Conservation (phyloP, 2,329 filamentous ascomycete genomes). For the Tolypocladium cylindrosporum region DNA sequence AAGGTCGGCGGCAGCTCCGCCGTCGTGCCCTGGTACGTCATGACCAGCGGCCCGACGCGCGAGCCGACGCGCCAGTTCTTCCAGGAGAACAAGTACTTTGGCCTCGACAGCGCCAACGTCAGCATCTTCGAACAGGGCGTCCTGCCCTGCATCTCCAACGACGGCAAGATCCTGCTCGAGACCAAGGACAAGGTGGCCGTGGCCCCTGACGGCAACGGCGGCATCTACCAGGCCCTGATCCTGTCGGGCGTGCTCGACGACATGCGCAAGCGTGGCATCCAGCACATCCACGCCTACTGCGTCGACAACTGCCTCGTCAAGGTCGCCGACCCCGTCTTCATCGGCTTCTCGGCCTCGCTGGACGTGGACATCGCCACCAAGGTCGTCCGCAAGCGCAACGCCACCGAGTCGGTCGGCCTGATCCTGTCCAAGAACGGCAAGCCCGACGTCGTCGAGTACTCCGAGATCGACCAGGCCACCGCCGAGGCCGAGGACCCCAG, state of each 20-base stretch:
- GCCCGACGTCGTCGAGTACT: constrained; percentile 97
- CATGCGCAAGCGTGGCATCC: constrained; percentile 78
- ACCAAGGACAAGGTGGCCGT: constrained; percentile 85
- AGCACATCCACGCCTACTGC: constrained; percentile 96
- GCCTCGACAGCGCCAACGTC: constrained; percentile 75
- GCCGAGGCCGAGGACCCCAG: constrained; percentile 80
- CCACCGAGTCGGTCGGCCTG: constrained; percentile 89
- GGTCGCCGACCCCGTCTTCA: constrained; percentile 93
- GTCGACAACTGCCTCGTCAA: constrained; percentile 99
- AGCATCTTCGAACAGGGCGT: constrained; percentile 95
- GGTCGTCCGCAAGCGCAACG: constrained; percentile 96
- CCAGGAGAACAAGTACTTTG: constrained; percentile 81
- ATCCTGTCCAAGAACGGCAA: constrained; percentile 93
- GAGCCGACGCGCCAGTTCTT: constrained; percentile 92
- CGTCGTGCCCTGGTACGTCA: constrained; percentile 94
- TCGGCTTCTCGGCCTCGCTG: constrained; percentile 83
- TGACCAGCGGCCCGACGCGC: constrained; percentile 94
- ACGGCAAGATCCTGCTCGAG: constrained; percentile 94
- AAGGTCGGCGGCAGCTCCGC: constrained; percentile 46
- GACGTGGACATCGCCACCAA: constrained; percentile 95
- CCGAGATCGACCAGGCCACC: constrained; percentile 84
- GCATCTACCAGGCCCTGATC: constrained; percentile 87
- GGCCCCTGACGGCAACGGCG: constrained; percentile 93
- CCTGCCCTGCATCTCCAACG: constrained; percentile 91
- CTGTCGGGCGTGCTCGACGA: constrained; percentile 72